These are phyloP conservation scores for Mallotus nudiflorus DNA, from an alignment of 345 rosid species.

Conservation along the genomic window DNA sequence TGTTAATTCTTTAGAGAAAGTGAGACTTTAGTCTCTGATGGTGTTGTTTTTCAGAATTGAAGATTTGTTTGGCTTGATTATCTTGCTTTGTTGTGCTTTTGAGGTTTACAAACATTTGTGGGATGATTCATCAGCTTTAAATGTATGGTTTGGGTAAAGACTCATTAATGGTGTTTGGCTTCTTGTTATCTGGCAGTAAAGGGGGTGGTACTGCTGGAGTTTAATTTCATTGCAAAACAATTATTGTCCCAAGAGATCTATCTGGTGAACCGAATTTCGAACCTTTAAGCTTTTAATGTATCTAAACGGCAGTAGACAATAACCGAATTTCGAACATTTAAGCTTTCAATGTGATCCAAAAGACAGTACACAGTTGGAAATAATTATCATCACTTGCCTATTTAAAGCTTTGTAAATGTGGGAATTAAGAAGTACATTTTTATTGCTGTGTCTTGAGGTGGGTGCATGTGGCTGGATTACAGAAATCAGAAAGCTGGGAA, in stretches of 20 bases:
- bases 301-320: background rate
- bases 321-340: background rate
- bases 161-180: slow-evolving; percentile 6
- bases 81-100: background rate
- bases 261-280: background rate
- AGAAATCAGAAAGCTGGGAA: too few relatives aligned
- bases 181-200: background rate
- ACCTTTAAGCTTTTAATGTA: background rate
- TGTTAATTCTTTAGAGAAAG: background rate
- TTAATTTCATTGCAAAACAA: background rate
- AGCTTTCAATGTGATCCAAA: background rate
- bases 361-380: background rate
- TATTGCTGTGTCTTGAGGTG: background rate
- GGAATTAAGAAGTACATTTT: background rate
- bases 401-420: background rate
- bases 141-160: background rate
- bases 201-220: background rate
- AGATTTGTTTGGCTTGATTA: slow-evolving; percentile 3
- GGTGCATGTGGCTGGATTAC: background rate
- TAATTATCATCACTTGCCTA: background rate
- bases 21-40: background rate
- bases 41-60: background rate
- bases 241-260: background rate
- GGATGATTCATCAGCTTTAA: background rate
- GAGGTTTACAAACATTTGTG: background rate